phyloP scores from a whole-genome alignment of 2,329 filamentous ascomycete species.

The Xenoacremonium recifei region DNA sequence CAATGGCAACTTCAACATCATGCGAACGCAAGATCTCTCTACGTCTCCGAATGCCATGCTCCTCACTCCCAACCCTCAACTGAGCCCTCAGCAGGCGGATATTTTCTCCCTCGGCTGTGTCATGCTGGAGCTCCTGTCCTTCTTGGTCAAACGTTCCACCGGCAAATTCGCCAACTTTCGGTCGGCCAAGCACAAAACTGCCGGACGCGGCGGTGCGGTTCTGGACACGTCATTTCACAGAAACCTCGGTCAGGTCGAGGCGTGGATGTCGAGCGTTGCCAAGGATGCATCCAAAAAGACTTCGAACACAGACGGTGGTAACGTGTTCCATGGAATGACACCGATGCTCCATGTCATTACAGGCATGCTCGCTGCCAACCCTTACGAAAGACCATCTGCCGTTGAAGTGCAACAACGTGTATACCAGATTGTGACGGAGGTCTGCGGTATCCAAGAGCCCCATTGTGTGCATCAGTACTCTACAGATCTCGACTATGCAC shows the following conservation, averaged over 20 bases:
- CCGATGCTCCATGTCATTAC: slow-evolving; percentile 53
- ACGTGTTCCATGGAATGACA: slow-evolving; percentile 49
- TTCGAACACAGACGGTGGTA: slow-evolving; percentile 37
- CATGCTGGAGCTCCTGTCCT: slow-evolving; percentile 68
- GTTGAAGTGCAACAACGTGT: slow-evolving; percentile 51
- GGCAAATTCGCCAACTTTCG: slow-evolving; percentile 67
- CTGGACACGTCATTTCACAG: slow-evolving; percentile 71
- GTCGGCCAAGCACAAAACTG: slow-evolving; percentile 60
- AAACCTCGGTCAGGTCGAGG: slow-evolving; percentile 65
- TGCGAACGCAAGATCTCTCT: slow-evolving; percentile 25
- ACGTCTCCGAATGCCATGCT: slow-evolving; percentile 32
- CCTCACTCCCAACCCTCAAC: slow-evolving; percentile 39
- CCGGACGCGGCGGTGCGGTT: slow-evolving; percentile 58
- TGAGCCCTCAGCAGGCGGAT: slow-evolving; percentile 60
- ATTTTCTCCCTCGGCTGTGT: slow-evolving; percentile 73
- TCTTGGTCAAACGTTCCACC: slow-evolving; percentile 66
- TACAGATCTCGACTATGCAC: slow-evolving; percentile 28
- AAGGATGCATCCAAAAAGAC: slow-evolving; percentile 55
- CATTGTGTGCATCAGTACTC: slow-evolving; percentile 54
- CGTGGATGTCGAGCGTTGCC: slow-evolving; percentile 63
- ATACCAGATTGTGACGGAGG: slow-evolving; percentile 51
- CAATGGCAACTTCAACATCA: slow-evolving; percentile 34
- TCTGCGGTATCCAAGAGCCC: slow-evolving; percentile 47
- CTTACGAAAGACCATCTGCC: slow-evolving; percentile 52
- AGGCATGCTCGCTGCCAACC: slow-evolving; percentile 53